Evolutionary conservation across 306 rosid genomes (phyloP).

Genomic region (Nissolia schottii): DNA sequence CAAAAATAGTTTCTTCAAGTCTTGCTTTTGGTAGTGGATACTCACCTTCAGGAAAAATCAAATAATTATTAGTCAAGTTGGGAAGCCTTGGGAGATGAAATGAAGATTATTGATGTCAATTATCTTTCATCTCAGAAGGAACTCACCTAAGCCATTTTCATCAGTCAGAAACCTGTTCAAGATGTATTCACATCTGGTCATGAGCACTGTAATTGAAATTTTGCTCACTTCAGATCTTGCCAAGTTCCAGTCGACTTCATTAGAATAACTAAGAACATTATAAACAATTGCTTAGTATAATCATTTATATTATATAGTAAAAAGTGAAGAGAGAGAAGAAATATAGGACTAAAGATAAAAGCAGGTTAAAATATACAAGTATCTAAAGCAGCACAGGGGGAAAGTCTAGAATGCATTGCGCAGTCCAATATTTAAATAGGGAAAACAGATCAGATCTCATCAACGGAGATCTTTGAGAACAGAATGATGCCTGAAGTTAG

Average conservation of each 20-base stretch:
- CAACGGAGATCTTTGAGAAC: slow-evolving; percentile 5
- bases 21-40: slow-evolving; percentile 75
- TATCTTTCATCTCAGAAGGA: background rate
- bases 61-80: background rate
- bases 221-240: slow-evolving; percentile 80
- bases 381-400: no score
- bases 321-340: background rate
- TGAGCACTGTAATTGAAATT: slow-evolving; percentile 69
- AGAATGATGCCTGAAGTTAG: slow-evolving; percentile 11
- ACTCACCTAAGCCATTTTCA: slow-evolving; percentile 73
- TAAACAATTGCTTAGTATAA: slow-evolving; percentile 18
- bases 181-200: slow-evolving; percentile 75
- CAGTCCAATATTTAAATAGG: background rate
- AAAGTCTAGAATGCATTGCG: background rate
- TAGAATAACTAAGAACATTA: slow-evolving; percentile 42
- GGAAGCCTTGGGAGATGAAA: slow-evolving; percentile 27
- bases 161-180: slow-evolving; percentile 68
- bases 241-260: slow-evolving; percentile 54
- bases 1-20: slow-evolving; percentile 68
- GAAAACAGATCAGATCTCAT: slow-evolving; percentile 12
- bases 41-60: slow-evolving; percentile 53
- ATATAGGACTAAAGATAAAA: background rate
- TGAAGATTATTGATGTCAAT: slow-evolving; percentile 4
- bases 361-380: slow-evolving; percentile 1
- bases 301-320: background rate